phyloP scores from a whole-genome alignment of 2,329 filamentous ascomycete species.

The Rutstroemia sp. region DNA sequence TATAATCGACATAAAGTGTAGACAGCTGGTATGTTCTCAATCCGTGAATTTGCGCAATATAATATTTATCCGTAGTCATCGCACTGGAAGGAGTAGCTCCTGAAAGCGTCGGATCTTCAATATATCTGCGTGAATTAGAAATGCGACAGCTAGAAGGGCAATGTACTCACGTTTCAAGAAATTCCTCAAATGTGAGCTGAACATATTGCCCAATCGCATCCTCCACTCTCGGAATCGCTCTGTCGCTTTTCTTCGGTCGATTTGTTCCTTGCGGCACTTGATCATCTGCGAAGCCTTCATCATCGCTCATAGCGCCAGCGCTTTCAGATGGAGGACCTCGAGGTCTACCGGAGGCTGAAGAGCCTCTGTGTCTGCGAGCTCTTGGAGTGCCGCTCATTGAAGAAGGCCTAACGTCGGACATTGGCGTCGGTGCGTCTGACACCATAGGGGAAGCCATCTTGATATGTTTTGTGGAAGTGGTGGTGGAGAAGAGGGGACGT shows the following conservation, averaged over 20 bases:
- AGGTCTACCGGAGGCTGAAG: slow-evolving; percentile 25
- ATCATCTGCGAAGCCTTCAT: slow-evolving; percentile 58
- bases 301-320: slow-evolving; percentile 51
- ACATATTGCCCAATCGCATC: slow-evolving; percentile 70
- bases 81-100: slow-evolving; percentile 60
- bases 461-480: not conserved
- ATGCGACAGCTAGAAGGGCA: slow-evolving; percentile 20
- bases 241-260: slow-evolving; percentile 35
- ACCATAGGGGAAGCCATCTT: slow-evolving; percentile 29
- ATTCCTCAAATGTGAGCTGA: slow-evolving; percentile 70
- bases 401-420: slow-evolving; percentile 9
- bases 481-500: slow-evolving; percentile 13
- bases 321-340: slow-evolving; percentile 53
- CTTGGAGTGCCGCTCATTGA: slow-evolving; percentile 24
- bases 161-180: slow-evolving; percentile 62
- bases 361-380: slow-evolving; percentile 21
- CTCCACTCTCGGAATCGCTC: slow-evolving; percentile 61
- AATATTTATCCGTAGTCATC: slow-evolving; percentile 72
- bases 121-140: slow-evolving; percentile 40
- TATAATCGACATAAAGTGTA: slow-evolving; percentile 81
- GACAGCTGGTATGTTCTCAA: slow-evolving; percentile 70
- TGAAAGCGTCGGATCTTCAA: slow-evolving; percentile 60
- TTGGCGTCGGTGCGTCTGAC: slow-evolving; percentile 21
- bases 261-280: slow-evolving; percentile 49
- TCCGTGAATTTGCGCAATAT: slow-evolving; percentile 74